Evolutionary conservation across 495 filamentous ascomycete species (phyloP).

Genomic region (Xylaria bambusicola): DNA sequence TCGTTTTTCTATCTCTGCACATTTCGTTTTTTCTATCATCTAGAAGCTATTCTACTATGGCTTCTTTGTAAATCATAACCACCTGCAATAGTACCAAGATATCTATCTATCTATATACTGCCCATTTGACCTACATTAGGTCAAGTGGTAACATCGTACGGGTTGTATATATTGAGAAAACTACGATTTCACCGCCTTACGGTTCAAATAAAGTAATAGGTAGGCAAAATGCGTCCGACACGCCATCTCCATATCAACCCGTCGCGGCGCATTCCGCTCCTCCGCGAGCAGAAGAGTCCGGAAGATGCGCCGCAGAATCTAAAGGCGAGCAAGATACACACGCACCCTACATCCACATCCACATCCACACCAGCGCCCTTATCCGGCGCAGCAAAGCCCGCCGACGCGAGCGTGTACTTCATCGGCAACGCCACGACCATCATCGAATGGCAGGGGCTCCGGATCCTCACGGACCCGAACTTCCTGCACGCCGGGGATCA

Average conservation of each 20-base stretch:
- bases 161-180: too few species aligned
- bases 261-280: slow-evolving; percentile 27
- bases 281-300: slow-evolving; percentile 24
- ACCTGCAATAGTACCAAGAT: too few species aligned
- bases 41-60: too few species aligned
- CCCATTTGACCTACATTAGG: too few species aligned
- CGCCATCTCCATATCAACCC: slow-evolving; percentile 30
- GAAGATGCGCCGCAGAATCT: slow-evolving; percentile 20
- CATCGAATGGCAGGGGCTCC: slow-evolving; percentile 62
- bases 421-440: slow-evolving; percentile 70
- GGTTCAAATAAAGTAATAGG: too few species aligned
- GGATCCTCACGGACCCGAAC: slow-evolving; percentile 71
- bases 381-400: slow-evolving; percentile 14
- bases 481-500: slow-evolving; percentile 71
- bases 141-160: too few species aligned
- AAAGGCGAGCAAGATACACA: slow-evolving; percentile 22
- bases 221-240: slow-evolving; percentile 24
- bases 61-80: too few species aligned
- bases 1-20: too few species aligned
- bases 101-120: too few species aligned
- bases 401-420: slow-evolving; percentile 49
- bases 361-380: not conserved
- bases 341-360: slow-evolving; percentile 1
- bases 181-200: too few species aligned
- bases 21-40: too few species aligned